Evolutionary conservation across 352 stramenopile genomes (phyloP), one percentile per base, ranked within the genome.

Genomic region (Aphanomyces astaci): DNA sequence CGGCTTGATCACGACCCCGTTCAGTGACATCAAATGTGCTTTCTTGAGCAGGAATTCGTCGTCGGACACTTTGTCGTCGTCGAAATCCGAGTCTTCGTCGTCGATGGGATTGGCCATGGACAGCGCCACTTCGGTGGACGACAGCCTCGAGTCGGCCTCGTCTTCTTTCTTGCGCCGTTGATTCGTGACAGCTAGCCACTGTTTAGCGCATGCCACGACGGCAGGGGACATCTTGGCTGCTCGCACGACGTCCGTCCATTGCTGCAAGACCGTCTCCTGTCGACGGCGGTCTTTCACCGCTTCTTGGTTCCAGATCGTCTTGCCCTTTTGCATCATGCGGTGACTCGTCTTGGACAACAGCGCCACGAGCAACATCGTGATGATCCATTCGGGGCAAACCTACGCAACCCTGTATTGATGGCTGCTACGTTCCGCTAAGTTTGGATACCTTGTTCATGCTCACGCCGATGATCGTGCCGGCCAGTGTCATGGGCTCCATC

Each of bases 401-500:
- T 76, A 36, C 39, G 5, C 25, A 56, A 66, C 31, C 24, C 9
- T 13, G 4, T 4, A 25, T 24, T 31, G 5, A 65, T 39, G 0
- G 68, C 3, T 46, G 3, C 17, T 0, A 2, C 25, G 5, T 30
- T 4, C 4, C 19, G 30, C 36, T 17, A 9, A 31, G 19, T 52
- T 28, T 31, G 15, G 36, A 4, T 65, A 83, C 79, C 3, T 82
- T 83, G 73, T 92, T 94, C 77, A 94, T 83, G 72, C 89, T 89
- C 39, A 94, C 85, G 54, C 85, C 85, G 32, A 92, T 85, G 70
- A 92, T 92, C n/a, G 85, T 94, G 31, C 85, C 83, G 0, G 85
- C 85, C 7, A 94, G 77, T 22, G 85, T 94, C 85, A 94, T 91
- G 28, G 85, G 85, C 69, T 94, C 85, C 83, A 94, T 88, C 49